Evolutionary conservation across 2,329 filamentous ascomycete genomes (phyloP), one percentile per base, ranked within the genome.

Genomic region (Alternaria arbusti): DNA sequence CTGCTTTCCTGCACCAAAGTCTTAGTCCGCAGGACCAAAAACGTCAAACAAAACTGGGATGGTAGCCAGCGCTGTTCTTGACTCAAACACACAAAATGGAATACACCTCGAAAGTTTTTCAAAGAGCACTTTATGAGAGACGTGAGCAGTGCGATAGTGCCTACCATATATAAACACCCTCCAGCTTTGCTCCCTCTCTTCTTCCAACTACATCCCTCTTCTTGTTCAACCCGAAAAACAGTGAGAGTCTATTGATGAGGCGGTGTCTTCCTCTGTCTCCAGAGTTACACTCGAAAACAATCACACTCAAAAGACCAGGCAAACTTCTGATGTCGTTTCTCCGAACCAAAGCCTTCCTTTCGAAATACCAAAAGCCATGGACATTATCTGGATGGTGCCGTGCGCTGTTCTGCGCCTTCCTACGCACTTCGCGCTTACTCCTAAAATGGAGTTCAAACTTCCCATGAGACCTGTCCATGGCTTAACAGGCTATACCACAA

Each of bases 31-130:
- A 40, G 32, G 8, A 40, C 32, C 0, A 40, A 40, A n/a, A 30
- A 36, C 0, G 0, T 1, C 0, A 3, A n/a, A 2, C 2, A 36
- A 0, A 4, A n/a, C 7, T 36, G 0, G 32, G 13, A 36, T 40
- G 32, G 36, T 17, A 17, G n/a, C 1, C 15, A 8, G 36, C 36
- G 15, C n/a, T 11, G 4, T 40, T 17, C 36, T 17, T 0, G 9
- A 40, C n/a, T 11, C 0, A 40, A 0, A 0, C 3, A 17, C n/a
- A 40, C 9, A 40, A 40, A 4, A 40, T 40, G 36, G 0, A 17
- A n/a, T 5, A 0, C 0, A 17, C 36, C 36, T 40, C 32, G 8
- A n/a, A 15, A 32, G 28, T 32, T 15, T 3, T 15, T 15, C 8
- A 15, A 32, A 2, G 13, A 32, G 13, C 30, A 32, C 6, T 32